These are phyloP conservation scores for Capsaspora owczarzaki DNA, from an alignment of 78 protist species.

Conservation along the genomic window DNA sequence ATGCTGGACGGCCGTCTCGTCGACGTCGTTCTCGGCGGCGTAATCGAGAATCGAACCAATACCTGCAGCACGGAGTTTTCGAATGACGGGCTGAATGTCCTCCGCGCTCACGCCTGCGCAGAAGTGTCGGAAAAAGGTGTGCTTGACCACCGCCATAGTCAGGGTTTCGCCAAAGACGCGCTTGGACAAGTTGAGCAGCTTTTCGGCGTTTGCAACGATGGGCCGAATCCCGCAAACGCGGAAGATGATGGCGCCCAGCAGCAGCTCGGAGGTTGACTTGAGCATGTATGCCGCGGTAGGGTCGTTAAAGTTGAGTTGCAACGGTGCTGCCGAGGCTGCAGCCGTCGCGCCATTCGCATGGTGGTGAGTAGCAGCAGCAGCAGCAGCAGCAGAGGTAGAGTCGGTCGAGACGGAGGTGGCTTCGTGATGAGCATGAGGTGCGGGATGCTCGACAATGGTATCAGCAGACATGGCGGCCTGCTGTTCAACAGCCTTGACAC, in stretches of 20 bases:
- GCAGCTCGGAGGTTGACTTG: neutral
- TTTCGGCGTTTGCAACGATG: slow-evolving; percentile 5
- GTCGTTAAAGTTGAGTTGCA: slow-evolving; percentile 7
- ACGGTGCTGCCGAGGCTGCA: no score
- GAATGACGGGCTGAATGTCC: slow-evolving; percentile 10
- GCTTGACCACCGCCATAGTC: neutral
- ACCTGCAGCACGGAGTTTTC: neutral
- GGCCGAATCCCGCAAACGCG: neutral
- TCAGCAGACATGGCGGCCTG: no score
- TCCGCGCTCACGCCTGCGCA: slow-evolving; percentile 46
- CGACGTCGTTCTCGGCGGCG: slow-evolving; percentile 59
- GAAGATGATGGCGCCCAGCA: slow-evolving; percentile 6
- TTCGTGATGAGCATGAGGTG: no score
- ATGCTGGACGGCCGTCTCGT: neutral
- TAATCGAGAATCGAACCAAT: slow-evolving; percentile 63
- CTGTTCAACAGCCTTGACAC: no score
- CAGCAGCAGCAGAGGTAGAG: no score
- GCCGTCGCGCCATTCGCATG: no score
- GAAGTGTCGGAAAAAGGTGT: slow-evolving; percentile 56
- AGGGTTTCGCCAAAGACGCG: slow-evolving; percentile 4
- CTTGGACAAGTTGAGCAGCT: neutral
- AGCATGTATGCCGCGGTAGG: neutral
- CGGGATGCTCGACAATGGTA: no score
- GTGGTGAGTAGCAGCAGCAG: no score
- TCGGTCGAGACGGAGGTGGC: no score